Percentiles rank a stretch among this genome's conserved stretches.
These are phyloP conservation scores for Jacaranda mimosifolia DNA, from an alignment of 257 asterid species.

Conservation along the genomic window DNA sequence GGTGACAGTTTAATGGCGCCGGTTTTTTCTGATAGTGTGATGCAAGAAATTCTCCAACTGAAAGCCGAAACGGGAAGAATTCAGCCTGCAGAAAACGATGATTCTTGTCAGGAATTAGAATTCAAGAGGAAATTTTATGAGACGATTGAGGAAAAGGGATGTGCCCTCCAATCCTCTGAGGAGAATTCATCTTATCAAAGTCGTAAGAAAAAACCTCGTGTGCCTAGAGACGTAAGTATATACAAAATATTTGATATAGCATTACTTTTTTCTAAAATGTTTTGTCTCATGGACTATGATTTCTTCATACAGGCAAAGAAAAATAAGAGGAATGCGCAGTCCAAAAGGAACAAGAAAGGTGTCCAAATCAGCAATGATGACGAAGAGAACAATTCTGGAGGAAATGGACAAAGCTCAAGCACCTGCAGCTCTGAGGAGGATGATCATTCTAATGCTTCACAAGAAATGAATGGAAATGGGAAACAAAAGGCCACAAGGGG, in stretches of 20 bases:
- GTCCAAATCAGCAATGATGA: conserved; percentile 35
- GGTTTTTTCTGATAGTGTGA: conserved; percentile 36
- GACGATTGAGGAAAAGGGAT: neutral
- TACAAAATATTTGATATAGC: neutral
- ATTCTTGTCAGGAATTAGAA: conserved; percentile 36
- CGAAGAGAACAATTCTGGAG: conserved; percentile 47
- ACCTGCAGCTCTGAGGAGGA: conserved; percentile 59
- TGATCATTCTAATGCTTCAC: conserved; percentile 49
- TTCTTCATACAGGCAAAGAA: conserved; percentile 48
- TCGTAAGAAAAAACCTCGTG: conserved; percentile 63
- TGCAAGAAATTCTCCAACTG: conserved; percentile 43
- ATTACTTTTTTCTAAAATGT: neutral
- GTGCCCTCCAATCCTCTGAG: no score
- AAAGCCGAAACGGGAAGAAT: conserved; percentile 41
- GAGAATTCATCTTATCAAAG: conserved; percentile 22
- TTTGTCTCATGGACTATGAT: conserved; percentile 26
- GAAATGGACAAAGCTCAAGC: conserved; percentile 53
- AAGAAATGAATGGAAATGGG: conserved; percentile 53
- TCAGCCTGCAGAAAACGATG: conserved; percentile 14
- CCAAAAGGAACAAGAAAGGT: conserved; percentile 58
- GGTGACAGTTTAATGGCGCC: conserved; percentile 21
- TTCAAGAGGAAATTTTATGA: conserved; percentile 48
- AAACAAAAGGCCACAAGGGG: conserved; percentile 71
- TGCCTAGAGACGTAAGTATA: conserved; percentile 57
- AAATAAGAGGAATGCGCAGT: conserved; percentile 37